phyloP scores from a whole-genome alignment of 192 early-diverging fungal species.

The Coemansia sp. region DNA sequence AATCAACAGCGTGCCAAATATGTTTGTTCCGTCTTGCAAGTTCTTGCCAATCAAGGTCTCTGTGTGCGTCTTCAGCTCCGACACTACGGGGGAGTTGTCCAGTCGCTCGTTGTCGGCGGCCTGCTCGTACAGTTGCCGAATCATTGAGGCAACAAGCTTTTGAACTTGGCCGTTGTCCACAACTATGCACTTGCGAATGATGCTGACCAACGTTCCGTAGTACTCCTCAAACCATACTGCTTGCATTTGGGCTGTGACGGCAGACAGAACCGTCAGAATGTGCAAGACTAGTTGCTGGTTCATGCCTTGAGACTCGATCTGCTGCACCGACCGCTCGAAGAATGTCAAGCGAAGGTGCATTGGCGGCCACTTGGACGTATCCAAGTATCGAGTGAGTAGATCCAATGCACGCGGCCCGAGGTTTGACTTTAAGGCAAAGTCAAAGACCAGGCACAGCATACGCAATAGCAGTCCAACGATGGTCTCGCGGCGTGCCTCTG shows the following conservation, averaged over 20 bases:
- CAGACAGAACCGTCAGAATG: slow-evolving; percentile 45
- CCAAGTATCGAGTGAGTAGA: slow-evolving; percentile 44
- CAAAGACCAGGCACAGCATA: slow-evolving; percentile 54
- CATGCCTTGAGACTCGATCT: slow-evolving; percentile 53
- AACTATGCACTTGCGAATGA: slow-evolving; percentile 59
- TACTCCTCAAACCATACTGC: slow-evolving; percentile 57
- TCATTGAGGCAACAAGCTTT: slow-evolving; percentile 69
- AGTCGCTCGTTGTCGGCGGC: slow-evolving; percentile 54
- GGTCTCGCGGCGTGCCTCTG: slow-evolving; percentile 47
- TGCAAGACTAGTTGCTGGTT: slow-evolving; percentile 57
- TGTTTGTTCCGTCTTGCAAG: slow-evolving; percentile 65
- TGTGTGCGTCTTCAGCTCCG: slow-evolving; percentile 62
- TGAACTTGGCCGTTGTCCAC: slow-evolving; percentile 77
- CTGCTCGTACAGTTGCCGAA: slow-evolving; percentile 71
- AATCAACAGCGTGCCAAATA: slow-evolving; percentile 68
- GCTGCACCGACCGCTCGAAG: slow-evolving; percentile 56
- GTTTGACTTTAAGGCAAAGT: slow-evolving; percentile 51
- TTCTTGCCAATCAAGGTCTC: slow-evolving; percentile 71
- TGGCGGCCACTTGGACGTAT: slow-evolving; percentile 36
- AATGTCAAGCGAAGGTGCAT: slow-evolving; percentile 54
- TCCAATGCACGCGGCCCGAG: slow-evolving; percentile 45
- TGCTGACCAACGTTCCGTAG: slow-evolving; percentile 35
- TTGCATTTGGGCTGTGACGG: slow-evolving; percentile 53
- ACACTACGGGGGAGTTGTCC: slow-evolving; percentile 24
- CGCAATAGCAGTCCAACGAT: slow-evolving; percentile 52